Percentiles rank a stretch among this genome's conserved stretches.
These are phyloP conservation scores for Verticillium tricorpus DNA, from an alignment of 2,329 filamentous ascomycete genomes.

Conservation along the genomic window DNA sequence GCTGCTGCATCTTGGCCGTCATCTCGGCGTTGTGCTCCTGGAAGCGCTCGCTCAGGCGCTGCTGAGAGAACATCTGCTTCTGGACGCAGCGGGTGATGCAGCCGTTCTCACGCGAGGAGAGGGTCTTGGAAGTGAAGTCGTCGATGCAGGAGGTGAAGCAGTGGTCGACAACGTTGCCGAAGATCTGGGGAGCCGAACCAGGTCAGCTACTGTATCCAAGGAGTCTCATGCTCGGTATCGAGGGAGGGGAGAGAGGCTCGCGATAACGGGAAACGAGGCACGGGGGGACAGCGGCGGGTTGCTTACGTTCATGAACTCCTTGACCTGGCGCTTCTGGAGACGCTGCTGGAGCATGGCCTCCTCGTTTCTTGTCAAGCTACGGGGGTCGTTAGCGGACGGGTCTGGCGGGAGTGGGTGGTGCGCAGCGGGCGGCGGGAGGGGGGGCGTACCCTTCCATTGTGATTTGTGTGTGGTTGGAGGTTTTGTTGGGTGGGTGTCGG, in stretches of 20 bases:
- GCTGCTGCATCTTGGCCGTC: slow-evolving; percentile 47
- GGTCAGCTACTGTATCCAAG: slow-evolving; percentile 1
- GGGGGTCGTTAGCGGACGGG: slow-evolving; percentile 6
- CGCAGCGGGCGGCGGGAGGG: neutral
- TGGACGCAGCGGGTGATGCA: slow-evolving; percentile 94
- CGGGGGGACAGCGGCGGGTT: no score
- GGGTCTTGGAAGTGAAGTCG: slow-evolving; percentile 96
- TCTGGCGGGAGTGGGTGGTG: neutral
- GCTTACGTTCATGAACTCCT: slow-evolving; percentile 94
- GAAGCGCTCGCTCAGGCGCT: slow-evolving; percentile 89
- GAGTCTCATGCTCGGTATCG: neutral
- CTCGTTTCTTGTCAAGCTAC: slow-evolving; percentile 67
- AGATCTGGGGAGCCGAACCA: slow-evolving; percentile 37
- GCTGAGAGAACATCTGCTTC: slow-evolving; percentile 90
- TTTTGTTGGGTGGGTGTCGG: neutral
- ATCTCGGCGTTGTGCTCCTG: slow-evolving; percentile 62
- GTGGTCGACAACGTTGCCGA: slow-evolving; percentile 68
- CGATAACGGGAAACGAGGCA: slow-evolving; percentile 14
- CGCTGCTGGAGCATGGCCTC: slow-evolving; percentile 90
- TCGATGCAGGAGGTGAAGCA: slow-evolving; percentile 98
- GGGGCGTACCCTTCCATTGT: slow-evolving; percentile 17
- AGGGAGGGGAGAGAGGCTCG: neutral
- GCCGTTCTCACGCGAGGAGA: slow-evolving; percentile 80
- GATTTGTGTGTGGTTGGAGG: neutral
- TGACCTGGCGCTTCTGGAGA: slow-evolving; percentile 98